These are phyloP conservation scores for Mercurialis annua DNA, from an alignment of 345 rosid genomes.

Conservation along the genomic window DNA sequence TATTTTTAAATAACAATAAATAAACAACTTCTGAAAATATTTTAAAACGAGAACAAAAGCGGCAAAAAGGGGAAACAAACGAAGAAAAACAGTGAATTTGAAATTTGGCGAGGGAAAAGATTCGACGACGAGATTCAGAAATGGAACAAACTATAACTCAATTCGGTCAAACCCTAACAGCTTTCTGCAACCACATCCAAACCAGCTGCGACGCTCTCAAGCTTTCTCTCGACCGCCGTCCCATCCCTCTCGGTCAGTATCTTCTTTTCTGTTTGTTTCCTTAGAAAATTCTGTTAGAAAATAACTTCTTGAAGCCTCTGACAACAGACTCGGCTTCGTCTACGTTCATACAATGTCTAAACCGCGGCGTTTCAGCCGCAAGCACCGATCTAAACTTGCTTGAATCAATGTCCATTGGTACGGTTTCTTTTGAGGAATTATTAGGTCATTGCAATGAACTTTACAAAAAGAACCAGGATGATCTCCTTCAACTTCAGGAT, in stretches of 20 bases:
- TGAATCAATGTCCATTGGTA: slow-evolving; percentile 72
- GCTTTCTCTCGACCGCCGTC: slow-evolving; percentile 70
- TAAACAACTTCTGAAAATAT: too few relatives aligned
- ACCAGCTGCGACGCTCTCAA: slow-evolving; percentile 70
- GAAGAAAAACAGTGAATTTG: background rate
- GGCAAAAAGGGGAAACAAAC: background rate
- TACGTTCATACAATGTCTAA: slow-evolving; percentile 64
- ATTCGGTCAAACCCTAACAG: slow-evolving; percentile 46
- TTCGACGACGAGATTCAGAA: background rate
- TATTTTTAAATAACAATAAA: too few relatives aligned
- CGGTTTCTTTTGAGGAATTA: slow-evolving; percentile 81
- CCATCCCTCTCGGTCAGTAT: slow-evolving; percentile 63
- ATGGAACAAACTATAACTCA: slow-evolving; percentile 58
- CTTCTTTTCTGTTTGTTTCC: background rate
- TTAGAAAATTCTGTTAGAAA: background rate
- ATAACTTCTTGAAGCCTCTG: too few relatives aligned
- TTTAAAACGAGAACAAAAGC: background rate
- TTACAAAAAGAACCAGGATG: slow-evolving; percentile 47
- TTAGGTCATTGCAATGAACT: slow-evolving; percentile 76
- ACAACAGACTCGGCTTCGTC: slow-evolving; percentile 77
- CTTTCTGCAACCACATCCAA: slow-evolving; percentile 68
- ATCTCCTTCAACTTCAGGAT: slow-evolving; percentile 44
- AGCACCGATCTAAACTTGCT: slow-evolving; percentile 53
- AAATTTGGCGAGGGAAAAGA: background rate
- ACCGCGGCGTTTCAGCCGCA: slow-evolving; percentile 56